Percentiles rank a stretch among this genome's conserved stretches.
phyloP scores from a whole-genome alignment of 2,329 filamentous ascomycete species.

The Fusarium albidum region DNA sequence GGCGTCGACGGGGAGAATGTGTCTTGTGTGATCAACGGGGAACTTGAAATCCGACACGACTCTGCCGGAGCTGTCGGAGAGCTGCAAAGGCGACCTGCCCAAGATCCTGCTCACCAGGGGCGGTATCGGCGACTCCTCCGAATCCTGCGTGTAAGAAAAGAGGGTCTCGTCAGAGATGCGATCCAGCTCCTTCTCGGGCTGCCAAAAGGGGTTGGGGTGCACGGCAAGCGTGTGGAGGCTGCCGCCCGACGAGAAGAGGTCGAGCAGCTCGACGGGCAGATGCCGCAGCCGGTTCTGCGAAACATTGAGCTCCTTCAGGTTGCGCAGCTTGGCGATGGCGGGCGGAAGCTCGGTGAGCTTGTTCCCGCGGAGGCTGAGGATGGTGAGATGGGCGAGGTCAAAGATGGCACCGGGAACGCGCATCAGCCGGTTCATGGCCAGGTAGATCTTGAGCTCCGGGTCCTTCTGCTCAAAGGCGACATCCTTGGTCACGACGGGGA shows the following conservation, averaged over 20 bases:
- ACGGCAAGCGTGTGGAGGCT: constrained; percentile 62
- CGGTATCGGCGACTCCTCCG: constrained; percentile 11
- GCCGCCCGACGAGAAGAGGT: constrained; percentile 56
- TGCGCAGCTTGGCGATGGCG: constrained; percentile 63
- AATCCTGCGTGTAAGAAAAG: constrained; percentile 14
- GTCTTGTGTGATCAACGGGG: constrained; percentile 30
- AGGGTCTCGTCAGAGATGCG: constrained; percentile 10
- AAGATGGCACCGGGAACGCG: constrained; percentile 68
- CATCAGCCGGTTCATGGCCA: constrained; percentile 66
- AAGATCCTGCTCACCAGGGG: constrained; percentile 37
- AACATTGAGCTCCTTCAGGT: constrained; percentile 70
- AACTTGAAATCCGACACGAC: constrained; percentile 43
- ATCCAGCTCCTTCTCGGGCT: constrained; percentile 43
- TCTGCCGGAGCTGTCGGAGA: constrained; percentile 42
- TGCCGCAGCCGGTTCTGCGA: constrained; percentile 68
- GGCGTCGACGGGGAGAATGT: constrained; percentile 34
- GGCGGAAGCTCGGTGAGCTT: constrained; percentile 67
- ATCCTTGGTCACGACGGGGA: constrained; percentile 62
- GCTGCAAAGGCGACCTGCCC: constrained; percentile 44
- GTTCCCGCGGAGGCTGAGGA: constrained; percentile 73
- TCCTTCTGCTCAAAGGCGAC: constrained; percentile 68
- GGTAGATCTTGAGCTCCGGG: constrained; percentile 67
- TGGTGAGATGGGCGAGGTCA: constrained; percentile 66
- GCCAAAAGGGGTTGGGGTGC: constrained; percentile 70
- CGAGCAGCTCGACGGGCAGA: constrained; percentile 70